A percentile compares a stretch with the other conserved stretches of the same genome.
Evolutionary conservation across 192 early-diverging fungal species (phyloP).

Genomic region (Oehlia diaphana): DNA sequence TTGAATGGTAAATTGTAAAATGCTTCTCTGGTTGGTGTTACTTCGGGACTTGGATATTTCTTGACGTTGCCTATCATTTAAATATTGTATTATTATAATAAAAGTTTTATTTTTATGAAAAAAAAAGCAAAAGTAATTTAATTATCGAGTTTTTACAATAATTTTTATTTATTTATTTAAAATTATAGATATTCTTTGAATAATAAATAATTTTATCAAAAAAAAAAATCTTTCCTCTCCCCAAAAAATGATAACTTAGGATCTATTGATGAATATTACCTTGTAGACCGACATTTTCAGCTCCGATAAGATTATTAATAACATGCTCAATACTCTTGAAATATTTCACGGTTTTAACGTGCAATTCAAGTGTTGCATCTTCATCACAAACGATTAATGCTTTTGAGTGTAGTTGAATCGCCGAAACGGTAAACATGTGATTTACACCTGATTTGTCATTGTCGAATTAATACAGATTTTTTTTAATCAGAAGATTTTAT

Average conservation of each 20-base stretch:
- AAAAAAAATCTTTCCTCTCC: too few species aligned
- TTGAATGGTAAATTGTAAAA: constrained; percentile 21
- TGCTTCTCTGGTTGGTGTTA: constrained; percentile 5
- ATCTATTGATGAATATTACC: constrained; percentile 33
- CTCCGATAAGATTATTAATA: constrained; percentile 71
- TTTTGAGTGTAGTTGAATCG: constrained; percentile 79
- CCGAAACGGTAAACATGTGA: constrained; percentile 90
- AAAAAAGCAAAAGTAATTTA: background rate
- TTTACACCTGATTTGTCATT: constrained; percentile 63
- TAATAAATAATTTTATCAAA: too few species aligned
- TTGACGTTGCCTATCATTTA: constrained; percentile 17
- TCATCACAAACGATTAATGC: constrained; percentile 86
- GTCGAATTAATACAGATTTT: background rate
- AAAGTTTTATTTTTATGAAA: too few species aligned
- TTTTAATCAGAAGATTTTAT: too few species aligned
- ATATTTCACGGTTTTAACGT: constrained; percentile 88
- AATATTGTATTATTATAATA: background rate
- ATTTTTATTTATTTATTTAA: too few species aligned
- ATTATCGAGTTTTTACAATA: background rate
- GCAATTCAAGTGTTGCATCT: constrained; percentile 83
- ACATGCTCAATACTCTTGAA: constrained; percentile 88
- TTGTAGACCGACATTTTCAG: constrained; percentile 71
- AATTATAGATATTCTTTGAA: too few species aligned
- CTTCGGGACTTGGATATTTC: constrained; percentile 1
- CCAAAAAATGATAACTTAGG: too few species aligned